A percentile compares a stretch with the other conserved stretches of the same genome.
phyloP scores from a whole-genome alignment of 306 rosid species.

The Castanea crenata region DNA sequence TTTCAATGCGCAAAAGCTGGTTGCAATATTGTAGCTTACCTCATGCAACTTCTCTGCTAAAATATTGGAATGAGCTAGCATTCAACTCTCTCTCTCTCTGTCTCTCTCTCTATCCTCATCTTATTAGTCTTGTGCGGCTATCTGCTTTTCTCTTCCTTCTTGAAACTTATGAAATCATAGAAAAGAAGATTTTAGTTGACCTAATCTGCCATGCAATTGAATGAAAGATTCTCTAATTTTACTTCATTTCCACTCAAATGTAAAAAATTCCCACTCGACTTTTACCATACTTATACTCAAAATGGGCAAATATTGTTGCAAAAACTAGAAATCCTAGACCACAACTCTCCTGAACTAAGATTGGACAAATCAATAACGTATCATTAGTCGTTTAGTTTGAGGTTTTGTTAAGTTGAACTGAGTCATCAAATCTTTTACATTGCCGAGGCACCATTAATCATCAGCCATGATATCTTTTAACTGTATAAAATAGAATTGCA shows the following conservation, averaged over 20 bases:
- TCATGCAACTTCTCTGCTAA: not conserved
- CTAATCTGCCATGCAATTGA: not conserved
- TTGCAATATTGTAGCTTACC: not conserved
- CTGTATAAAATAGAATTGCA: not conserved
- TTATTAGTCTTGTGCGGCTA: not conserved
- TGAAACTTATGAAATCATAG: no score
- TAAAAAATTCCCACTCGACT: no score
- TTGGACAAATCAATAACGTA: no score
- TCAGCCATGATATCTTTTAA: not conserved
- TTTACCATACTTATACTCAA: no score
- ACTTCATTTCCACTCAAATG: constrained; percentile 6
- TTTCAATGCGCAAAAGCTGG: not conserved
- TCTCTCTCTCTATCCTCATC: no score
- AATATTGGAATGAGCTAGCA: not conserved
- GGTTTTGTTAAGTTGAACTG: not conserved
- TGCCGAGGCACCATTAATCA: not conserved
- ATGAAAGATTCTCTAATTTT: not conserved
- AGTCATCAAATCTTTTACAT: not conserved
- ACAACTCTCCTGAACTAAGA: no score
- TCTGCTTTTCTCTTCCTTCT: not conserved
- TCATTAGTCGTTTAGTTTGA: no score
- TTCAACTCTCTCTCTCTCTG: not conserved
- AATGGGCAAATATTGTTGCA: no score
- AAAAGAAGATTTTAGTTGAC: not conserved
- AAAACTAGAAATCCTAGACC: no score